A percentile compares a stretch with the other conserved stretches of the same genome.
Conservation (phyloP, 345 rosid genomes). For the Dipteronia sinensis region DNA sequence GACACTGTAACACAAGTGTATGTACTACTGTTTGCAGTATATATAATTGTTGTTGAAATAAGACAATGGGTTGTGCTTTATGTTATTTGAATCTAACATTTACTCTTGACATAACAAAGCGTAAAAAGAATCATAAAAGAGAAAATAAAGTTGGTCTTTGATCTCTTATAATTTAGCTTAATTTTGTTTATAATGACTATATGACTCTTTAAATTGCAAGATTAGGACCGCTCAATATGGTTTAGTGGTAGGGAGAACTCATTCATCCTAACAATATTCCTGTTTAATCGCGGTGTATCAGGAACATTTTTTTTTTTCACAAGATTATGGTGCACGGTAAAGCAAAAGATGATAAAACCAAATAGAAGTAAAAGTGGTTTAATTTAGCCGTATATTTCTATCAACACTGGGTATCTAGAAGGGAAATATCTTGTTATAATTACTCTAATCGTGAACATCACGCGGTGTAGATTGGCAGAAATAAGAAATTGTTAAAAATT, state of each 20-base stretch:
- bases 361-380: slow-evolving; percentile 1
- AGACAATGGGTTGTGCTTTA: background rate
- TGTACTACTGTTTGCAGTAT: background rate
- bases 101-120: background rate
- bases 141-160: background rate
- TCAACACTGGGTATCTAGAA: slow-evolving; percentile 15
- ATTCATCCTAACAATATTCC: no score
- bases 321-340: background rate
- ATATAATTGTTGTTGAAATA: background rate
- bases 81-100: no score
- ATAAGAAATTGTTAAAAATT: background rate
- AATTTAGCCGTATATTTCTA: slow-evolving; percentile 1
- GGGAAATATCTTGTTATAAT: slow-evolving; percentile 7
- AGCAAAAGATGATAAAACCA: background rate
- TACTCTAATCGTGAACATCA: slow-evolving; percentile 35
- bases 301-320: no score
- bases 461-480: slow-evolving; percentile 18
- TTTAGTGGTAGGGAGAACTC: no score
- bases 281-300: no score
- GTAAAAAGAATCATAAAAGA: no score
- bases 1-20: background rate
- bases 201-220: background rate
- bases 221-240: background rate
- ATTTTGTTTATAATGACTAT: background rate
- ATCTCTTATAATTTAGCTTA: background rate